Evolutionary conservation across 257 asterid species (phyloP).

Genomic region (Lycium barbarum): DNA sequence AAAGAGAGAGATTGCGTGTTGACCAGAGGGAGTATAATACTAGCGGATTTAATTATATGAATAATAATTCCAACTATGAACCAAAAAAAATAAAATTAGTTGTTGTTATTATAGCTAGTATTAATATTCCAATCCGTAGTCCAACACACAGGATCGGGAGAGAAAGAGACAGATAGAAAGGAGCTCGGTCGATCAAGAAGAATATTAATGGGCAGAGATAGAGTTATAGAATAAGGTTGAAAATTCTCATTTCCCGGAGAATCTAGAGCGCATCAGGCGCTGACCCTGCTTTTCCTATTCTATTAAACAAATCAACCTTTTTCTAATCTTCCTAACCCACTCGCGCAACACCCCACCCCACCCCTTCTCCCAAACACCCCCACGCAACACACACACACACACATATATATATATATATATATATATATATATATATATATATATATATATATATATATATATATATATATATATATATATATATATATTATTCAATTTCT

Average conservation of each 20-base stretch:
- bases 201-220: constrained; percentile 38
- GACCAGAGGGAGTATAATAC: constrained; percentile 39
- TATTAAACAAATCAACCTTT: constrained; percentile 35
- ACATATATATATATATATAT: neutral
- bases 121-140: constrained; percentile 29
- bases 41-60: constrained; percentile 34
- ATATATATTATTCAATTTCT: neutral
- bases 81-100: neutral
- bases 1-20: constrained; percentile 30
- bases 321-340: constrained; percentile 3
- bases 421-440: too few relatives aligned
- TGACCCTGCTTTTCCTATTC: constrained; percentile 57
- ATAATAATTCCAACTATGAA: constrained; percentile 18
- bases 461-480: too few relatives aligned
- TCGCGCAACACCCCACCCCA: neutral
- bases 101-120: neutral
- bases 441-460: too few relatives aligned
- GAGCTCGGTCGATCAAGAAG: constrained; percentile 7
- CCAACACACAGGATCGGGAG: constrained; percentile 40
- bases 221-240: constrained; percentile 51
- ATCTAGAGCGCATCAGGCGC: constrained; percentile 98
- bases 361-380: neutral
- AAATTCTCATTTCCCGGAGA: constrained; percentile 67
- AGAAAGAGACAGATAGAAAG: constrained; percentile 2
- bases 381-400: too few relatives aligned